Evolutionary conservation across 441 rosid species (phyloP).

Genomic region (Syzygium malaccense): DNA sequence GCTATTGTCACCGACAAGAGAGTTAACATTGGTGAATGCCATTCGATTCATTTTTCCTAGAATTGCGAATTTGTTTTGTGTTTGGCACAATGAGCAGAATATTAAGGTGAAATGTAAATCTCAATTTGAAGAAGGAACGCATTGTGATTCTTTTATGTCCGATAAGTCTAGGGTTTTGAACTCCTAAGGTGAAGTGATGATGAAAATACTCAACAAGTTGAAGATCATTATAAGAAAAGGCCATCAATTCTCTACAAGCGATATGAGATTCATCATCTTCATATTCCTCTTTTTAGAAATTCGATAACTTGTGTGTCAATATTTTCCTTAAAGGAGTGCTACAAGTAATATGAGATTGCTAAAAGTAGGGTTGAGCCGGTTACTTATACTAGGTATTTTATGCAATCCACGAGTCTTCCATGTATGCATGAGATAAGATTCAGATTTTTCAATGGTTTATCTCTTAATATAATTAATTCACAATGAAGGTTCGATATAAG

Average conservation of each 20-base stretch:
- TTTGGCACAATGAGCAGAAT: background rate
- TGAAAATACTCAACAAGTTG: background rate
- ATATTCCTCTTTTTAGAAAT: background rate
- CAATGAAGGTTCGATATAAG: background rate
- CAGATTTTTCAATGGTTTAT: background rate
- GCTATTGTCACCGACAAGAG: background rate
- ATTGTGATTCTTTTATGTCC: background rate
- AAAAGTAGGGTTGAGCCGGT: background rate
- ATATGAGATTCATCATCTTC: background rate
- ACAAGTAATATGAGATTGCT: background rate
- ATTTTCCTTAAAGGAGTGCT: background rate
- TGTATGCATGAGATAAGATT: background rate
- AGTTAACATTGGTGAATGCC: background rate
- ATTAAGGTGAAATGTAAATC: background rate
- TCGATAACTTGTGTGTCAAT: background rate
- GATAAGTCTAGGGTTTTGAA: fast-evolving
- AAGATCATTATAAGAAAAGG: background rate
- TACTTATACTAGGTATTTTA: background rate
- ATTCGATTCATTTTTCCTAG: background rate
- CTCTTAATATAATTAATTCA: background rate
- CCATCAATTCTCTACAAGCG: background rate
- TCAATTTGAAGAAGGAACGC: background rate
- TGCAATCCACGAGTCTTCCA: background rate
- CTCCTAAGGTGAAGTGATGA: background rate
- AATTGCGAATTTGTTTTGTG: background rate